Evolutionary conservation across 2,329 filamentous ascomycete species (phyloP), one percentile per base, ranked within the genome.

Genomic region (Leptoxyphium fumago): DNA sequence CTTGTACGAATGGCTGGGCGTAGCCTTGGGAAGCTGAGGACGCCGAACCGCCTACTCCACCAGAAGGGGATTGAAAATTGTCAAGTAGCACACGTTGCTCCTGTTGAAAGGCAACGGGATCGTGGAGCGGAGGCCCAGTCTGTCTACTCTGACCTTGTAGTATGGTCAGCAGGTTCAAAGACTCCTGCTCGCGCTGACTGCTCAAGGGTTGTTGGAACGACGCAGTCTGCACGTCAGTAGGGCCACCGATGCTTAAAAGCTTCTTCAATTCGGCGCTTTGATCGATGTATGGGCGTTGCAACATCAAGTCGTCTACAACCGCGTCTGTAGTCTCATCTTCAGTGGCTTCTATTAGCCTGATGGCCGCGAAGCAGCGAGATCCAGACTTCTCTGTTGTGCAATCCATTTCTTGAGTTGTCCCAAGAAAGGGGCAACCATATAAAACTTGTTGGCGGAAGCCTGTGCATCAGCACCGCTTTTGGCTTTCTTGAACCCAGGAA

Each of bases 391-490:
- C 64, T 94, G 85, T 50, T 82, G 76, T n/a, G 78, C 69, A 40
- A 96, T 86, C 88, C 88, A 96, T 61, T 85, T 86, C 63, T 86
- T 88, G 41, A 98, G 65, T 5, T 79, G 83, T 1, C 78, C 78
- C 44, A 96, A 70, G 59, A 98, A 98, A 0, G 89, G 88, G 0
- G 87, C 87, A 14, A 98, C 91, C 85, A 96, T 95, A 65, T 95
- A 98, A 61, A 95, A 96, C 58, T 89, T 95, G 61, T 84, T 87
- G 36, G 79, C 78, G 53, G 82, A 84, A 10, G 76, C 64, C 10
- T 74, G 71, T 30, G 73, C 70, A 11, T 68, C 68, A 29, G 61
- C 62, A 11, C 63, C 66, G 42, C 77, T 72, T 58, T 82, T 87
- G 52, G 72, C 78, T 61, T 82, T 84, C 44, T 80, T 78, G 55